Evolutionary conservation across 2,329 filamentous ascomycete species (phyloP), one percentile per base, ranked within the genome.

Genomic region (Didymella keratinophila): DNA sequence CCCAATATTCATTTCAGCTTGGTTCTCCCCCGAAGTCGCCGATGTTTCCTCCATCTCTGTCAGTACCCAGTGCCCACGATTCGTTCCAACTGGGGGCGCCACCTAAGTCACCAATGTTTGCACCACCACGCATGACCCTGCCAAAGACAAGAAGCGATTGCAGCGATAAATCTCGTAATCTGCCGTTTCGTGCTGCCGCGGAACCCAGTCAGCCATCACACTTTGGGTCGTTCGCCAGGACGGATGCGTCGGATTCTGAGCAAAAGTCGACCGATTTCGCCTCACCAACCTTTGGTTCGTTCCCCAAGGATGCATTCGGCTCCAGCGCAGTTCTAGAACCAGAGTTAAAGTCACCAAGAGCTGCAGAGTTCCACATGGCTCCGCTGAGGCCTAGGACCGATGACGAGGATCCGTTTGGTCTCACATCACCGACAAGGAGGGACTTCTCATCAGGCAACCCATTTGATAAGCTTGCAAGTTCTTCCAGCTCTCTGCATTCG

Each of bases 261-360:
- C 30, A 50, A 6, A 42, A 12, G 20, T 36, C 56, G 4, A 23
- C 56, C 8, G 41, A 45, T 9, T 42, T 54, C 27, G 50, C 46
- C 6, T 82, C 81, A 7, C 80, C 81, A 18, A 70, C 77, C 27
- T 70, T 76, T 18, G 72, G 72, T 6, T 68, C 74, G 34, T 78
- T 78, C 48, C 71, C 75, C 10, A 70, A 71, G 45, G 70, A 74
- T 56, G 49, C 69, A 9, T 73, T 77, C 37, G 55, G 62, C 21
- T 54, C 51, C 21, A 52, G 41, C 21, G 43, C 30, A 27, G 66
- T 69, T 6, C 70, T 78, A 39, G 68, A 71, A 6, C 77, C 78
- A 39, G 78, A 78, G 2, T 34, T 79, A 30, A 65, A 61, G 46
- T 76, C 73, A 14, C 74, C 74, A 10, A 66, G 74, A 48, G 70